phyloP scores from a whole-genome alignment of 1,284 basidiomycete genomes.

The Ustilago hordei region DNA sequence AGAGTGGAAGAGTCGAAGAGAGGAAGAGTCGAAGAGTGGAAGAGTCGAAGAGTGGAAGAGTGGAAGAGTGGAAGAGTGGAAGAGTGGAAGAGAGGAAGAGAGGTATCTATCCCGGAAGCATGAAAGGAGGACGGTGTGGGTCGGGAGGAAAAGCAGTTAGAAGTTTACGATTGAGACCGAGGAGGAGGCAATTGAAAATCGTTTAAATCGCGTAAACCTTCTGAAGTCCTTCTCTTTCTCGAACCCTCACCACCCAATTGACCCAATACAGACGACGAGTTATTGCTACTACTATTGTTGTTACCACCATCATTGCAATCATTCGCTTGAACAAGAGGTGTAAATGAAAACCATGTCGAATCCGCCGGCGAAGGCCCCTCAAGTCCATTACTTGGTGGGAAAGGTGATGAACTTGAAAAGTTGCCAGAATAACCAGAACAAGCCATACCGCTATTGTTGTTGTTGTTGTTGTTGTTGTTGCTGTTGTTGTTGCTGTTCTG shows the following conservation, averaged over 20 bases:
- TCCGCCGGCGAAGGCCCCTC: conserved; percentile 54
- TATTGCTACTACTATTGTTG: conserved; percentile 8
- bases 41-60: not conserved
- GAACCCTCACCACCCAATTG: conserved; percentile 54
- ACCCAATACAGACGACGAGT: conserved; percentile 34
- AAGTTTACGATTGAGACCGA: conserved; percentile 16
- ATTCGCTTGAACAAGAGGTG: conserved; percentile 47
- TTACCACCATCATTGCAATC: conserved; percentile 11
- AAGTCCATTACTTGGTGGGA: conserved; percentile 31
- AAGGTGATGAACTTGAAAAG: conserved; percentile 32
- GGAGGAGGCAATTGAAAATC: conserved; percentile 56
- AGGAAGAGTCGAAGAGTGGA: not conserved
- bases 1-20: not conserved
- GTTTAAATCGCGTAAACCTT: conserved; percentile 34
- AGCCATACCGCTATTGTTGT: conserved; percentile 20
- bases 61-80: not conserved
- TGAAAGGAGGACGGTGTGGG: not conserved
- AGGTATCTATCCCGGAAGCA: conserved; percentile 1
- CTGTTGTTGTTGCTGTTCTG: conserved; percentile 8
- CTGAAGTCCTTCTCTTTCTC: conserved; percentile 39
- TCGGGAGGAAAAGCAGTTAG: not conserved
- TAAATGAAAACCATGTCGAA: conserved; percentile 58
- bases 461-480: conserved; percentile 13
- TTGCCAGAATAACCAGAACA: conserved; percentile 4
- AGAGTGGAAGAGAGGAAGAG: not conserved